Conservation (phyloP, 768 basidiomycete species). For the Leccinellum albellum region DNA sequence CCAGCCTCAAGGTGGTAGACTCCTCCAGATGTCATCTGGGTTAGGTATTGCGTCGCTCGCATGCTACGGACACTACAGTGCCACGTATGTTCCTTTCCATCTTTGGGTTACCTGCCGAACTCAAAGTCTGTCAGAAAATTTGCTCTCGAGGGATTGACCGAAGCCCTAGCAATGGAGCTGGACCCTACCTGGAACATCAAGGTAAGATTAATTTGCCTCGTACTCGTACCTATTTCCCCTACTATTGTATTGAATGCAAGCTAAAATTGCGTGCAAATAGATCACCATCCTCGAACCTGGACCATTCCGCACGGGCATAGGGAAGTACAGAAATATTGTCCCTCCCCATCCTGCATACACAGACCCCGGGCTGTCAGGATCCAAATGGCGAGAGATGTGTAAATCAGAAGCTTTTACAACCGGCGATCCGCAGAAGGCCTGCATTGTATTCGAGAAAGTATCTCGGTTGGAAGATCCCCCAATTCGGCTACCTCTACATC, state of each 20-base stretch:
- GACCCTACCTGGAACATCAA: slow-evolving; percentile 21
- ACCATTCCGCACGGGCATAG: slow-evolving; percentile 10
- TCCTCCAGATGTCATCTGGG: slow-evolving; percentile 34
- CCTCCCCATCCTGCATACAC: slow-evolving; percentile 18
- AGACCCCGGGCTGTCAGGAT: slow-evolving; percentile 4
- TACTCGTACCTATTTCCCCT: not conserved
- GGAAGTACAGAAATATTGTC: not conserved
- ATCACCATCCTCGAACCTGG: slow-evolving; percentile 23
- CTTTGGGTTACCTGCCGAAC: not conserved
- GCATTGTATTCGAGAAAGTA: slow-evolving; percentile 16
- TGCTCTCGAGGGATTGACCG: slow-evolving; percentile 29
- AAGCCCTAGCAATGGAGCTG: slow-evolving; percentile 13
- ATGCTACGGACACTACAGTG: slow-evolving; percentile 22
- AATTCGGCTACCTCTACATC: slow-evolving; percentile 19
- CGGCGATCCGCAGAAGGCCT: slow-evolving; percentile 22
- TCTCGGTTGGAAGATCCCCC: slow-evolving; percentile 22
- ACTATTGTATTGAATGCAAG: too few species aligned
- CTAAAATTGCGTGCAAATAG: not conserved
- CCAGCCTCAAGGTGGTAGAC: slow-evolving; percentile 31
- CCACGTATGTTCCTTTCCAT: slow-evolving; percentile 15
- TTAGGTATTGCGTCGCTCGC: slow-evolving; percentile 13
- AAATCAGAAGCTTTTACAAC: not conserved
- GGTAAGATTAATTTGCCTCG: not conserved
- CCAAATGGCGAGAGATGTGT: slow-evolving; percentile 2
- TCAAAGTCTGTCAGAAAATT: slow-evolving; percentile 7